These are phyloP conservation scores for Talaromyces proteolyticus DNA, from an alignment of 495 filamentous ascomycete genomes.

Conservation along the genomic window DNA sequence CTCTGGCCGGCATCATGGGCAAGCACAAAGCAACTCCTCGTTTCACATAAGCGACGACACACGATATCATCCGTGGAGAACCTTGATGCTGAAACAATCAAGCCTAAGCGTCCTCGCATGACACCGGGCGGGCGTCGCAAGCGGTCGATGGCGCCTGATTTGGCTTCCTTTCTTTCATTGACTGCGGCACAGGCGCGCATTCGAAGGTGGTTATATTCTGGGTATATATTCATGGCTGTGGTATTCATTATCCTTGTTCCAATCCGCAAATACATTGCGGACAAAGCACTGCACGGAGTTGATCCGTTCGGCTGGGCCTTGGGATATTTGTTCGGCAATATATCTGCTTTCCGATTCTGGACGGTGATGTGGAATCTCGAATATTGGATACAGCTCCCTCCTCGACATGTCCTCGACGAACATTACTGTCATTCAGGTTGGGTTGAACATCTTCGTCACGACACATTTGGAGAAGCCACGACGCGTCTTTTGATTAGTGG, in stretches of 20 bases:
- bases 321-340: conserved; percentile 81
- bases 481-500: conserved; percentile 69
- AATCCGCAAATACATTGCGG: conserved; percentile 61
- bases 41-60: conserved; percentile 37
- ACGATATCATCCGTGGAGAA: conserved; percentile 42
- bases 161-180: conserved; percentile 72
- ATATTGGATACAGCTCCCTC: conserved; percentile 69
- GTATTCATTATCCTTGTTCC: conserved; percentile 59
- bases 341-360: conserved; percentile 59
- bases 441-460: conserved; percentile 51
- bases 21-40: conserved; percentile 1
- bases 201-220: conserved; percentile 79
- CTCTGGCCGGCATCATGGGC: conserved; percentile 12
- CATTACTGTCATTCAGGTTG: conserved; percentile 44
- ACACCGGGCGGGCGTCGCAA: conserved; percentile 63
- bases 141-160: conserved; percentile 56
- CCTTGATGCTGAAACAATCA: conserved; percentile 11
- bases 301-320: conserved; percentile 93
- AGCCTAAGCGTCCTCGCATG: conserved; percentile 32
- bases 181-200: conserved; percentile 69
- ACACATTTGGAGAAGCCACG: conserved; percentile 66
- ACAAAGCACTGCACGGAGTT: conserved; percentile 57
- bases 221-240: conserved; percentile 66
- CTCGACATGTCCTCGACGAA: conserved; percentile 33
- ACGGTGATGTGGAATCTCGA: conserved; percentile 60